phyloP scores from a whole-genome alignment of 495 filamentous ascomycete genomes.

The Bryoglossum gracile region DNA sequence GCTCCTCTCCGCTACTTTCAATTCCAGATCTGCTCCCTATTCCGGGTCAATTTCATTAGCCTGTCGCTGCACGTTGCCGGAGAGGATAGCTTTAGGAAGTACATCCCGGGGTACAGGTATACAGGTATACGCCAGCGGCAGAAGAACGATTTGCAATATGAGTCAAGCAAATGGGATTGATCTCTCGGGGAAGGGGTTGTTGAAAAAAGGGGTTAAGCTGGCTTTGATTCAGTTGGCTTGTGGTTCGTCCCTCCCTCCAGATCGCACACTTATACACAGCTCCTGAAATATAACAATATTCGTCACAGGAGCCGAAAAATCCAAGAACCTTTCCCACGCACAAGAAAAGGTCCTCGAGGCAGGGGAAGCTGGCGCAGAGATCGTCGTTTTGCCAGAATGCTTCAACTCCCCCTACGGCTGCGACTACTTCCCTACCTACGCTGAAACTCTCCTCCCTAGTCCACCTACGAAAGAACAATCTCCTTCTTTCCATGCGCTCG shows the following conservation, averaged over 20 bases:
- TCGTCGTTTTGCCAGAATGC: constrained; percentile 75
- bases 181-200: constrained; percentile 31
- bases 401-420: constrained; percentile 98
- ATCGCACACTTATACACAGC: neutral
- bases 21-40: too few species aligned
- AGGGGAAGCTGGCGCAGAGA: constrained; percentile 61
- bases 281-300: constrained; percentile 1
- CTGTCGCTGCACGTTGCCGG: too few species aligned
- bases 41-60: too few species aligned
- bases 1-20: too few species aligned
- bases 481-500: constrained; percentile 80
- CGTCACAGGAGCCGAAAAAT: constrained; percentile 65
- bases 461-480: constrained; percentile 63
- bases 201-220: constrained; percentile 71
- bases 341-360: constrained; percentile 79
- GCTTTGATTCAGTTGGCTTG: constrained; percentile 76
- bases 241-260: constrained; percentile 35
- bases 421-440: constrained; percentile 84
- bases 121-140: too few species aligned
- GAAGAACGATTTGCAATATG: too few species aligned
- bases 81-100: too few species aligned
- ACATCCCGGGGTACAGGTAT: too few species aligned
- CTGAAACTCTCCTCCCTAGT: constrained; percentile 75
- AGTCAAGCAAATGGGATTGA: too few species aligned
- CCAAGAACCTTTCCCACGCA: constrained; percentile 73